These are phyloP conservation scores for Phytophthora pinifolia DNA, from an alignment of 352 stramenopile genomes.

Conservation along the genomic window DNA sequence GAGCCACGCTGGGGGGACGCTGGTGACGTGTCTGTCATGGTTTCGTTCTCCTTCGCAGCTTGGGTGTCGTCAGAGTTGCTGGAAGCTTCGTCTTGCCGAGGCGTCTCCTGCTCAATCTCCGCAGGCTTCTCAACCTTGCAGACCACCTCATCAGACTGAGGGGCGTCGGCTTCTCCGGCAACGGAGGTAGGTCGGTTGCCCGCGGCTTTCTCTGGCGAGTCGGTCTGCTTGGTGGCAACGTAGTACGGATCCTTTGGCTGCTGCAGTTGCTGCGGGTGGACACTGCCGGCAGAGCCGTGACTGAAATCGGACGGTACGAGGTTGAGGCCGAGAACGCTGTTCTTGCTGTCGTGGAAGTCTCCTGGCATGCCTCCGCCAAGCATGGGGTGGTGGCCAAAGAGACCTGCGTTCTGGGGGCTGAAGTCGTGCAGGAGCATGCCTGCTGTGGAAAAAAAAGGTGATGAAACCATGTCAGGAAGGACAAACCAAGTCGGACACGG, in stretches of 20 bases:
- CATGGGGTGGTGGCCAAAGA: slow-evolving; percentile 54
- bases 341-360: slow-evolving; percentile 55
- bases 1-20: slow-evolving; percentile 18
- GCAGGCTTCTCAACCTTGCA: slow-evolving; percentile 25
- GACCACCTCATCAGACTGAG: slow-evolving; percentile 11
- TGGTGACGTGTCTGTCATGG: slow-evolving; percentile 3
- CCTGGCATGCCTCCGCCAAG: slow-evolving; percentile 21
- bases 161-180: slow-evolving; percentile 9
- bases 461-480: slow-evolving; percentile 10
- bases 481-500: neutral
- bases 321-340: slow-evolving; percentile 59
- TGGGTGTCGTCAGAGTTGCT: slow-evolving; percentile 18
- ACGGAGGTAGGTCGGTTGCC: slow-evolving; percentile 30
- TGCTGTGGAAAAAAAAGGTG: slow-evolving; percentile 28
- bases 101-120: slow-evolving; percentile 7
- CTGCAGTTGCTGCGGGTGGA: slow-evolving; percentile 41
- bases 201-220: slow-evolving; percentile 37
- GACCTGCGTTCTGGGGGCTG: slow-evolving; percentile 54
- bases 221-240: slow-evolving; percentile 23
- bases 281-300: slow-evolving; percentile 26
- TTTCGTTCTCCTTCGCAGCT: slow-evolving; percentile 27
- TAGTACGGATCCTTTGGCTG: slow-evolving; percentile 44
- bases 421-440: slow-evolving; percentile 83
- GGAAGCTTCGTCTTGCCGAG: slow-evolving; percentile 9
- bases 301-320: slow-evolving; percentile 67